These are phyloP conservation scores for Fusarium devonianum DNA, from an alignment of 2,329 filamentous ascomycete species.

Conservation along the genomic window DNA sequence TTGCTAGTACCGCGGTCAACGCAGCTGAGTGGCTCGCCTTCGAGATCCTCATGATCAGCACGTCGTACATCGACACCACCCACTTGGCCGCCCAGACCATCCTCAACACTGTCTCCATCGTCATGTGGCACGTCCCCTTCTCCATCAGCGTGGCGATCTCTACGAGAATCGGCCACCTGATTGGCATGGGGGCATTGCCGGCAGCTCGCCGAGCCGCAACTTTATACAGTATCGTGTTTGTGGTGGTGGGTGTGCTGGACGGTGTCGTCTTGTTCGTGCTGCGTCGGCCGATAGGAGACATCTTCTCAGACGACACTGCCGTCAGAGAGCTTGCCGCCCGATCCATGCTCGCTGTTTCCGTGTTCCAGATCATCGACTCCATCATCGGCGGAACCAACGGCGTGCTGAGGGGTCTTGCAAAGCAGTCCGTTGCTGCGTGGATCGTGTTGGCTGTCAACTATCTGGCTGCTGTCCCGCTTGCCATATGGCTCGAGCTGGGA, in stretches of 20 bases:
- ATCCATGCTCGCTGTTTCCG: conserved; percentile 26
- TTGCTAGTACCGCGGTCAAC: conserved; percentile 52
- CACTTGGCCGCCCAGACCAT: conserved; percentile 53
- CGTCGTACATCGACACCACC: conserved; percentile 53
- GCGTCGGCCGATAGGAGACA: conserved; percentile 18
- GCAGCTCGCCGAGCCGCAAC: conserved; percentile 25
- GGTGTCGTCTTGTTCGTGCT: conserved; percentile 24
- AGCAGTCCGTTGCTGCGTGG: conserved; percentile 33
- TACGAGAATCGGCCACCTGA: conserved; percentile 53
- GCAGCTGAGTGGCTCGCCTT: conserved; percentile 55
- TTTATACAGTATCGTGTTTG: conserved; percentile 27
- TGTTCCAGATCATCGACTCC: conserved; percentile 32
- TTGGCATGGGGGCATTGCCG: conserved; percentile 44
- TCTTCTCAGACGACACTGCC: conserved; percentile 29
- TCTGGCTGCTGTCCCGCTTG: conserved; percentile 28
- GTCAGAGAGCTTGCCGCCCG: conserved; percentile 21
- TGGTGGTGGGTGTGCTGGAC: conserved; percentile 22
- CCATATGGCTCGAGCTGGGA: conserved; percentile 32
- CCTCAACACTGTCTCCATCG: conserved; percentile 50
- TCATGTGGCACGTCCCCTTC: conserved; percentile 54
- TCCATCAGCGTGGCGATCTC: conserved; percentile 52
- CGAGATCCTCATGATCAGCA: conserved; percentile 55
- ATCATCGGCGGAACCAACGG: conserved; percentile 33
- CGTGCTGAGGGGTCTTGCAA: conserved; percentile 29
- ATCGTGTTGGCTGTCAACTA: conserved; percentile 32